phyloP scores from a whole-genome alignment of 2,329 filamentous ascomycete genomes.

The Colletotrichum higginsianum region DNA sequence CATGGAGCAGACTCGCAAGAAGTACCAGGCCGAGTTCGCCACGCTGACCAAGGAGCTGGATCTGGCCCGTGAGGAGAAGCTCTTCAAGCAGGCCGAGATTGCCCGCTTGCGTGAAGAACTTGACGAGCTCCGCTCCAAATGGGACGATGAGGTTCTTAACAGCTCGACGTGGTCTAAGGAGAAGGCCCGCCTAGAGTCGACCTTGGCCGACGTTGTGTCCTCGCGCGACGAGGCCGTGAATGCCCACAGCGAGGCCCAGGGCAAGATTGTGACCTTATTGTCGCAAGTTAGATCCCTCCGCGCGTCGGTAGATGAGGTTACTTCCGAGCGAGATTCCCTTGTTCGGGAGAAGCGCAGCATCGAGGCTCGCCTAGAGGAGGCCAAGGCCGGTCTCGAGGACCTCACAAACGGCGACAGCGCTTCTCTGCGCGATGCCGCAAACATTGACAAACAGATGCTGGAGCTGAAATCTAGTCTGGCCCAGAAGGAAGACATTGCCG shows the following conservation, averaged over 20 bases:
- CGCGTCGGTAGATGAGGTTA: constrained; percentile 86
- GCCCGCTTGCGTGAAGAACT: constrained; percentile 93
- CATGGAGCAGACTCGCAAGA: constrained; percentile 97
- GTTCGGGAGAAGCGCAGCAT: constrained; percentile 91
- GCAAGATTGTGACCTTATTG: constrained; percentile 90
- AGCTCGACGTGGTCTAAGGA: constrained; percentile 99
- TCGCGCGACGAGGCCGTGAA: constrained; percentile 95
- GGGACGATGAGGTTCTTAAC: constrained; percentile 98
- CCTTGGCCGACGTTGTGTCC: constrained; percentile 87
- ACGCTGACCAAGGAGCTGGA: constrained; percentile 93
- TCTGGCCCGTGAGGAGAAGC: constrained; percentile 90
- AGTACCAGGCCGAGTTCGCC: constrained; percentile 95
- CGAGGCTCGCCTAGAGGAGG: constrained; percentile 87
- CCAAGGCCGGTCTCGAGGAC: constrained; percentile 89
- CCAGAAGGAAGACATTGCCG: constrained; percentile 92
- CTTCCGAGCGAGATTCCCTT: constrained; percentile 87
- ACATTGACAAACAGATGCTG: constrained; percentile 88
- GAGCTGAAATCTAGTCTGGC: constrained; percentile 91
- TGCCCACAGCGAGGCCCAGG: constrained; percentile 94
- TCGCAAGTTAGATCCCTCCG: constrained; percentile 91
- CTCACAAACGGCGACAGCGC: constrained; percentile 88
- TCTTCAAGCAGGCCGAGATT: constrained; percentile 89
- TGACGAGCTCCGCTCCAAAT: constrained; percentile 94
- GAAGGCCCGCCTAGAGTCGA: constrained; percentile 91
- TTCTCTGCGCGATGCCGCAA: constrained; percentile 89